Percentiles rank a stretch among this genome's conserved stretches.
Evolutionary conservation across 805 yeast species (phyloP).

Genomic region (Candida boleticola): DNA sequence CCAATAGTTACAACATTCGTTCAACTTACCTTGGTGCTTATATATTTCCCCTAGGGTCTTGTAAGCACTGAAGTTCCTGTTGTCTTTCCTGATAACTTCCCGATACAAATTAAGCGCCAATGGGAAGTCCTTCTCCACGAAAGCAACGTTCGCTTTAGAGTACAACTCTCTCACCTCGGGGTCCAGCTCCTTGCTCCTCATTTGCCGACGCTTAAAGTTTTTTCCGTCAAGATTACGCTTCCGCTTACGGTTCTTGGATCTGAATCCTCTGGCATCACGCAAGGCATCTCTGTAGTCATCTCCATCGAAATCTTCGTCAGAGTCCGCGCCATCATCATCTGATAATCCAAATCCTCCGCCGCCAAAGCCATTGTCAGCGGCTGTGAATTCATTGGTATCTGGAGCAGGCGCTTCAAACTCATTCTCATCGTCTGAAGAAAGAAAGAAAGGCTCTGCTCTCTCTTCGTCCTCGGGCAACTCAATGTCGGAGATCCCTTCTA

Average conservation of each 20-base stretch:
- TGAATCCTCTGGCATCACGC: slow-evolving; percentile 66
- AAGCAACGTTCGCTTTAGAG: slow-evolving; percentile 78
- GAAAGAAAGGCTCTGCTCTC: slow-evolving; percentile 2
- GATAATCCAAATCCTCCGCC: slow-evolving; percentile 6
- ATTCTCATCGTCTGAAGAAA: slow-evolving; percentile 5
- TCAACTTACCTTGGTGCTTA: slow-evolving; percentile 58
- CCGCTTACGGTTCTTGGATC: slow-evolving; percentile 39
- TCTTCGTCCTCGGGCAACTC: slow-evolving; percentile 3
- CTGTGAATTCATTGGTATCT: neutral
- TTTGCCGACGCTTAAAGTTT: slow-evolving; percentile 37
- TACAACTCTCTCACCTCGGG: slow-evolving; percentile 70
- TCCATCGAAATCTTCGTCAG: slow-evolving; percentile 40
- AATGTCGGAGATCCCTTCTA: slow-evolving; percentile 3
- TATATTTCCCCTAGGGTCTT: slow-evolving; percentile 86
- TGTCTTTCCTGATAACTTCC: slow-evolving; percentile 75
- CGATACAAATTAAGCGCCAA: slow-evolving; percentile 58
- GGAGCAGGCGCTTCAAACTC: slow-evolving; percentile 21
- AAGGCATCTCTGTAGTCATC: slow-evolving; percentile 59
- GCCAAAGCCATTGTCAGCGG: slow-evolving; percentile 10
- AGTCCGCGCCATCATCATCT: slow-evolving; percentile 10
- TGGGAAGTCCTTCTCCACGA: slow-evolving; percentile 60
- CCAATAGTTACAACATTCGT: slow-evolving; percentile 81
- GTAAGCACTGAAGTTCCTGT: slow-evolving; percentile 78
- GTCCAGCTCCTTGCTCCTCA: slow-evolving; percentile 45
- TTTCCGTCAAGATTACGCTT: slow-evolving; percentile 32